Evolutionary conservation across 2,329 filamentous ascomycete species (phyloP).

Genomic region (Colletotrichum phormii): DNA sequence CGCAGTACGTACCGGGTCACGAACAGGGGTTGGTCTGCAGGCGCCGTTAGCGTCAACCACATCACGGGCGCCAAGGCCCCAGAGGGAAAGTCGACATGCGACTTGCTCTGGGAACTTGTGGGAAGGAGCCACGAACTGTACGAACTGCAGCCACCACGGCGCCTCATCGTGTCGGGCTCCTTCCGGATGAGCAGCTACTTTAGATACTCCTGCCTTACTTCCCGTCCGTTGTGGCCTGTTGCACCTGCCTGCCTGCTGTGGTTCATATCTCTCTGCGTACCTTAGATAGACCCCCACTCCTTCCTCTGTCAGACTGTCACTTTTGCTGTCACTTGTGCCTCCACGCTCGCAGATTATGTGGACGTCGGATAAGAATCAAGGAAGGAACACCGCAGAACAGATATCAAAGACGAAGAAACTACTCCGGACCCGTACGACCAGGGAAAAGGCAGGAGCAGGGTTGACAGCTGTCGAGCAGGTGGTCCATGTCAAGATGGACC

Average conservation of each 20-base stretch:
- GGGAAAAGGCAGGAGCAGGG: conserved; percentile 5
- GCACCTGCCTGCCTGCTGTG: neutral
- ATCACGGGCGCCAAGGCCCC: neutral
- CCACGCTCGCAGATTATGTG: too few relatives aligned
- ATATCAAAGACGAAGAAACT: neutral
- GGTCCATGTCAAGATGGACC: neutral
- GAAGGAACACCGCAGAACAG: neutral
- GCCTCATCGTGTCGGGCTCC: neutral
- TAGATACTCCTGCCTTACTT: too few relatives aligned
- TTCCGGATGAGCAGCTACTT: neutral
- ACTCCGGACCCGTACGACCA: neutral
- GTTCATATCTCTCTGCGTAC: too few relatives aligned
- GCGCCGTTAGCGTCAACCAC: neutral
- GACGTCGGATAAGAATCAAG: neutral
- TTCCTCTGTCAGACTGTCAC: neutral
- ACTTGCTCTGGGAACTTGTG: neutral
- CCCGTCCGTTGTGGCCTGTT: neutral
- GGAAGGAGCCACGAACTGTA: neutral
- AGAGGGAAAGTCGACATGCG: neutral
- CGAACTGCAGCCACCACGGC: neutral
- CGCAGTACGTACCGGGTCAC: neutral
- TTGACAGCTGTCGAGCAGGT: neutral
- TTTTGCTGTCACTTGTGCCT: neutral
- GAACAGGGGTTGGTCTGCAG: neutral
- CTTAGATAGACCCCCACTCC: neutral